phyloP scores from a whole-genome alignment of 2,329 filamentous ascomycete species.

The Colletotrichum tabaci region DNA sequence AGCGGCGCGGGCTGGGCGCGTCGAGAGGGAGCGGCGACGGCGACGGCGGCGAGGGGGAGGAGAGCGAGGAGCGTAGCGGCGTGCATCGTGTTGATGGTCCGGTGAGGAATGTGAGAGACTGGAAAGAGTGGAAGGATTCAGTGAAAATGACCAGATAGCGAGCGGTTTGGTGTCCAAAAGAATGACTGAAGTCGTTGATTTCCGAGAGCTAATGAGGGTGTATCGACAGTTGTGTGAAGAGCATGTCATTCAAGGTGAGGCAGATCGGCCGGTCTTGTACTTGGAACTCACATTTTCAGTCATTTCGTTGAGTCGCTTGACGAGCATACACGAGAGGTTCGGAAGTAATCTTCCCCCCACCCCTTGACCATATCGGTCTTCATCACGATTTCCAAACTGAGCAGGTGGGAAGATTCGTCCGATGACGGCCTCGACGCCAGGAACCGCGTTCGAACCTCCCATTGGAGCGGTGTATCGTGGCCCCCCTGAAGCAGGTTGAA shows the following conservation, averaged over 20 bases:
- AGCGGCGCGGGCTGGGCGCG: constrained; percentile 54
- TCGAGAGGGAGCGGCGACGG: constrained; percentile 41
- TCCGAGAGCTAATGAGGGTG: background rate
- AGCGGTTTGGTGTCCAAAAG: constrained; percentile 19
- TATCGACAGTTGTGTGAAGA: constrained; percentile 19
- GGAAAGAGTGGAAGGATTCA: background rate
- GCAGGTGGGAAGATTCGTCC: constrained; percentile 8
- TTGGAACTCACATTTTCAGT: no score
- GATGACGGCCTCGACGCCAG: background rate
- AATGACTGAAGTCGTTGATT: constrained; percentile 17
- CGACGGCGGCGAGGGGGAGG: constrained; percentile 28
- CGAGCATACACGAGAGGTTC: background rate
- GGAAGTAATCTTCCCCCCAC: background rate
- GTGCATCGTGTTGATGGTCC: constrained; percentile 27
- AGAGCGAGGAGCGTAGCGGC: constrained; percentile 35
- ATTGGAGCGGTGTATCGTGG: constrained; percentile 15
- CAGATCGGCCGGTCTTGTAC: constrained; percentile 17
- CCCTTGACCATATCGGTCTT: background rate
- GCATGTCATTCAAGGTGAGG: background rate
- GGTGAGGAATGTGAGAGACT: background rate
- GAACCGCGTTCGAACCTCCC: constrained; percentile 4
- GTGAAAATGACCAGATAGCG: background rate
- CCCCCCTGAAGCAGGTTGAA: constrained; percentile 32
- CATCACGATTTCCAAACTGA: background rate
- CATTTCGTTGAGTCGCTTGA: background rate